phyloP scores from a whole-genome alignment of 192 early-diverging fungal species.

The Coemansia nantahalensis region DNA sequence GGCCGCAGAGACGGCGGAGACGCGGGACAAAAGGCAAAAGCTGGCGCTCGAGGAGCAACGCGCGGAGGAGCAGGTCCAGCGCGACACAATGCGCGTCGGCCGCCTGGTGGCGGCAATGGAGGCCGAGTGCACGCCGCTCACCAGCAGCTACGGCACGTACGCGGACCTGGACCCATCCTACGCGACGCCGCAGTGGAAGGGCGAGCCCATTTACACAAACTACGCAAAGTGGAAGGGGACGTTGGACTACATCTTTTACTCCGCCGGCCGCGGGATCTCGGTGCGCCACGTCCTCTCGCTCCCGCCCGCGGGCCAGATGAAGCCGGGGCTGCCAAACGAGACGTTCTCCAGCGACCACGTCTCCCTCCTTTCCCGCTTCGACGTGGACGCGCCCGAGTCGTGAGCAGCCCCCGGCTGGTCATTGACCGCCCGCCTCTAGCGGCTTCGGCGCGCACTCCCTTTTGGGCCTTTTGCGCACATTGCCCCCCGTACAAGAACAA shows the following conservation, averaged over 20 bases:
- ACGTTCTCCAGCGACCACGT: slow-evolving; percentile 49
- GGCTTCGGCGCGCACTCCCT: too few species aligned
- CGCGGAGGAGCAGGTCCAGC: slow-evolving; percentile 19
- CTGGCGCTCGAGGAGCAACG: slow-evolving; percentile 30
- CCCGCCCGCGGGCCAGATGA: slow-evolving; percentile 25
- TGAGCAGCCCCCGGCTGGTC: too few species aligned
- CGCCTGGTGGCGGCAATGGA: slow-evolving; percentile 23
- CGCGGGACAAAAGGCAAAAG: slow-evolving; percentile 13
- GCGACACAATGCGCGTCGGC: slow-evolving; percentile 25
- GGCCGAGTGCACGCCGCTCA: slow-evolving; percentile 12
- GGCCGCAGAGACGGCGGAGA: slow-evolving; percentile 9
- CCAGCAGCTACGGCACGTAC: slow-evolving; percentile 44
- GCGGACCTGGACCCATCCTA: slow-evolving; percentile 41
- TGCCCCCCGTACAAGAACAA: too few species aligned
- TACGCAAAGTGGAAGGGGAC: slow-evolving; percentile 53
- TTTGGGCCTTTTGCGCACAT: too few species aligned
- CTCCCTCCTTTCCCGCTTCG: slow-evolving; percentile 30
- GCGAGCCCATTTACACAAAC: slow-evolving; percentile 52
- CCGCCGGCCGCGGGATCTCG: slow-evolving; percentile 9
- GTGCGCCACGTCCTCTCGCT: slow-evolving; percentile 34
- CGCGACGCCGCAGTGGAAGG: slow-evolving; percentile 43
- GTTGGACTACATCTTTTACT: slow-evolving; percentile 49
- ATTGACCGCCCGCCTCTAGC: too few species aligned
- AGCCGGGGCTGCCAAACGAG: slow-evolving; percentile 49
- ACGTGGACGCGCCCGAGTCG: too few species aligned